phyloP scores from a whole-genome alignment of 495 filamentous ascomycete genomes.

The Daldinia childiae region DNA sequence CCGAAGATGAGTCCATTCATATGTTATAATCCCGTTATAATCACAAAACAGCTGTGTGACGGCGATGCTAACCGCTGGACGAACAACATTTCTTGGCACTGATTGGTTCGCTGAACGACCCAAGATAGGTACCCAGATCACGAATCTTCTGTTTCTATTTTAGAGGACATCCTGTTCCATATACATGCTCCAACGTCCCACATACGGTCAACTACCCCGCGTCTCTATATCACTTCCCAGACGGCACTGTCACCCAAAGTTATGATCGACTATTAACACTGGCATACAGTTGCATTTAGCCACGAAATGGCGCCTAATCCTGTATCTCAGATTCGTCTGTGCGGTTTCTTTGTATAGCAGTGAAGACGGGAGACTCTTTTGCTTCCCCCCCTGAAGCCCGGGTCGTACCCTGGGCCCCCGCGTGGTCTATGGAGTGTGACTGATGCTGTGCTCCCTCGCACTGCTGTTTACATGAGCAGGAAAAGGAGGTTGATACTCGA shows the following conservation, averaged over 20 bases:
- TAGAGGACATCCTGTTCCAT: slow-evolving; percentile 20
- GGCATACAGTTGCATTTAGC: slow-evolving; percentile 36
- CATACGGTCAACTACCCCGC: slow-evolving; percentile 34
- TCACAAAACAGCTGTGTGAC: slow-evolving; percentile 19
- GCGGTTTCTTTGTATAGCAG: slow-evolving; percentile 1
- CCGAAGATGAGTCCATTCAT: neutral
- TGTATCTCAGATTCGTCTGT: slow-evolving; percentile 21
- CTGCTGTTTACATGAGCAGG: slow-evolving; percentile 2
- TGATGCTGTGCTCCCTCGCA: slow-evolving; percentile 20
- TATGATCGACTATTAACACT: slow-evolving; percentile 29
- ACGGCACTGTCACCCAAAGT: slow-evolving; percentile 26
- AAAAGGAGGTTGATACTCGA: slow-evolving; percentile 1
- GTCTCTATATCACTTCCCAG: slow-evolving; percentile 21
- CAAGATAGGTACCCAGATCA: slow-evolving; percentile 5
- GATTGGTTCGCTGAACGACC: slow-evolving; percentile 23
- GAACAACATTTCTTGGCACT: slow-evolving; percentile 6
- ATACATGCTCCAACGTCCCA: slow-evolving; percentile 29
- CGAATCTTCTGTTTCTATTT: slow-evolving; percentile 31
- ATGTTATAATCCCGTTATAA: slow-evolving; percentile 6
- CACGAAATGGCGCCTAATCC: slow-evolving; percentile 32
- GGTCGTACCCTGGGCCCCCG: slow-evolving; percentile 4
- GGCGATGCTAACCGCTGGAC: slow-evolving; percentile 14
- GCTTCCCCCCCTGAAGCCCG: neutral
- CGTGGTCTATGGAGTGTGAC: slow-evolving; percentile 21
- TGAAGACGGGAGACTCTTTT: slow-evolving; percentile 5